Conservation (phyloP, 2,329 filamentous ascomycete species). For the Paraphoma chrysanthemicola region DNA sequence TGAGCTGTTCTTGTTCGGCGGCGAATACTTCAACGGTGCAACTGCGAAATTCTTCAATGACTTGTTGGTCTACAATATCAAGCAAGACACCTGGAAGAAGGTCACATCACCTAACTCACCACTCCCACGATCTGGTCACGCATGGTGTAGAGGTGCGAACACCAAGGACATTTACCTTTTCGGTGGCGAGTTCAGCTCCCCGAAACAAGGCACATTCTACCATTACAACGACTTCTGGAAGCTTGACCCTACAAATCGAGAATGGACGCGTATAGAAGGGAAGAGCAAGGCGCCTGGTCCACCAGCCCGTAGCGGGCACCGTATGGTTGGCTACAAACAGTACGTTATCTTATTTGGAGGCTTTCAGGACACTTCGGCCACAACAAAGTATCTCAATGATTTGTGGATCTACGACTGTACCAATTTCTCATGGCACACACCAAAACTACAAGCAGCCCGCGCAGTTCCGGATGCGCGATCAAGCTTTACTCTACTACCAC, state of each 20-base stretch:
- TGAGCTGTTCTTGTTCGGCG: slow-evolving; percentile 89
- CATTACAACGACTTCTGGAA: slow-evolving; percentile 99
- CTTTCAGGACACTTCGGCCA: slow-evolving; percentile 95
- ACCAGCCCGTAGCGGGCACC: slow-evolving; percentile 85
- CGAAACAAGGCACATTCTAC: slow-evolving; percentile 98
- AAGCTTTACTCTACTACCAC: slow-evolving; percentile 89
- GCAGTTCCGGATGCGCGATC: slow-evolving; percentile 90
- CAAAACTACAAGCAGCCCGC: slow-evolving; percentile 75
- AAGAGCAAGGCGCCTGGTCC: slow-evolving; percentile 81
- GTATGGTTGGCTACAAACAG: slow-evolving; percentile 97
- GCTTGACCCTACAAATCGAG: slow-evolving; percentile 80
- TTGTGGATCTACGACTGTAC: slow-evolving; percentile 95
- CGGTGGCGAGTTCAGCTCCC: slow-evolving; percentile 94
- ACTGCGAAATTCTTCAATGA: slow-evolving; percentile 77
- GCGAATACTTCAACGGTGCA: slow-evolving; percentile 94
- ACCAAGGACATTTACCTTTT: slow-evolving; percentile 87
- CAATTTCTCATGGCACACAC: slow-evolving; percentile 83
- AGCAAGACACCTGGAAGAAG: slow-evolving; percentile 86
- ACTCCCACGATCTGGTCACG: slow-evolving; percentile 88
- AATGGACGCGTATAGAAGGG: slow-evolving; percentile 89
- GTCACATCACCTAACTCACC: slow-evolving; percentile 92
- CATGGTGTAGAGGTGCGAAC: slow-evolving; percentile 91
- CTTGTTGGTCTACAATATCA: slow-evolving; percentile 74
- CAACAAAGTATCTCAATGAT: slow-evolving; percentile 92
- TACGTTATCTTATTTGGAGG: slow-evolving; percentile 96